These are phyloP conservation scores for Metarhizium robertsii DNA, from an alignment of 2,329 filamentous ascomycete genomes.

Conservation along the genomic window DNA sequence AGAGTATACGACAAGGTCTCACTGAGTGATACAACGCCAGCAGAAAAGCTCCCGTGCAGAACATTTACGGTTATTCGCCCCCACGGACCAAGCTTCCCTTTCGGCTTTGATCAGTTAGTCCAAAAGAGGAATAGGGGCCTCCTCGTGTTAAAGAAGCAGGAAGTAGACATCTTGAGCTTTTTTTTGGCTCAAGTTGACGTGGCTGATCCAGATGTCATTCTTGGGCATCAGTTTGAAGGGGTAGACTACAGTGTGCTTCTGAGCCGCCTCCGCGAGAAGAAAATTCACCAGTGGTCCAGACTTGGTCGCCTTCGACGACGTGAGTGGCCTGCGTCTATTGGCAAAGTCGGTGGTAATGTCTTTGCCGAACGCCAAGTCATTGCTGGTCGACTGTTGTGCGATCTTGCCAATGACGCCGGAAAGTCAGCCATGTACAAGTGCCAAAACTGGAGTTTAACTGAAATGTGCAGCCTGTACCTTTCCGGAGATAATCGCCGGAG, in stretches of 20 bases:
- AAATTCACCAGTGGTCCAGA: slow-evolving; percentile 88
- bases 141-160: slow-evolving; percentile 73
- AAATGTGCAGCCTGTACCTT: slow-evolving; percentile 93
- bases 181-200: slow-evolving; percentile 83
- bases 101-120: slow-evolving; percentile 74
- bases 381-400: slow-evolving; percentile 81
- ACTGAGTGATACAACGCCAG: slow-evolving; percentile 76
- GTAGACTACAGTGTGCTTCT: slow-evolving; percentile 90
- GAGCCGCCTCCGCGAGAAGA: slow-evolving; percentile 78
- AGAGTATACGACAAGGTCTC: slow-evolving; percentile 88
- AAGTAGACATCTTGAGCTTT: slow-evolving; percentile 75
- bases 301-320: slow-evolving; percentile 77
- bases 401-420: slow-evolving; percentile 91
- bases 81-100: slow-evolving; percentile 63
- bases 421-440: slow-evolving; percentile 97
- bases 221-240: slow-evolving; percentile 94
- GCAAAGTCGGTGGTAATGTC: slow-evolving; percentile 78
- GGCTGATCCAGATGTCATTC: slow-evolving; percentile 84
- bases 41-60: slow-evolving; percentile 79
- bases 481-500: slow-evolving; percentile 60
- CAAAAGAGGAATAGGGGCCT: slow-evolving; percentile 64
- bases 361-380: slow-evolving; percentile 89
- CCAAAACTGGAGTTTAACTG: slow-evolving; percentile 94
- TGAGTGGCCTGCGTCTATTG: slow-evolving; percentile 81
- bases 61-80: slow-evolving; percentile 91